These are phyloP conservation scores for Omphalotus olearius DNA, from an alignment of 1,284 basidiomycete genomes.

Conservation along the genomic window DNA sequence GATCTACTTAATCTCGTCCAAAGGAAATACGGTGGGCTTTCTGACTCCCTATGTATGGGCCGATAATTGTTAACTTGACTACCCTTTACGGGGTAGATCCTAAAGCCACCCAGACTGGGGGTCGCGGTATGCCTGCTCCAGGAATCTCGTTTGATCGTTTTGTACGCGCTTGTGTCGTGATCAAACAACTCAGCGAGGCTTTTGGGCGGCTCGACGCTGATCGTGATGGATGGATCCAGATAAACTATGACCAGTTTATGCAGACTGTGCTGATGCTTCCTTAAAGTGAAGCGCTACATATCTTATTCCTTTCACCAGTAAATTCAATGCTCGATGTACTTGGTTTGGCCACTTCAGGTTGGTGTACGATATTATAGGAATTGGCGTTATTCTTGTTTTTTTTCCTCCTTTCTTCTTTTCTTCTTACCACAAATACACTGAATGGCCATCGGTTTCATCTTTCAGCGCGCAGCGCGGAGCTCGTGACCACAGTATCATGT, in stretches of 20 bases:
- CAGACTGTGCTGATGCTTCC: constrained; percentile 65
- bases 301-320: no score
- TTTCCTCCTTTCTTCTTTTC: no score
- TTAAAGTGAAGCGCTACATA: constrained; percentile 32
- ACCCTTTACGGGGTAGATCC: constrained; percentile 41
- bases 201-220: constrained; percentile 59
- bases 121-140: constrained; percentile 31
- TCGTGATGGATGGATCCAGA: constrained; percentile 70
- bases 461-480: no score
- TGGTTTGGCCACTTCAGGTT: no score
- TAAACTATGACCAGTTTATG: constrained; percentile 78
- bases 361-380: no score
- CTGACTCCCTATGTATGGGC: neutral
- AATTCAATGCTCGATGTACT: no score
- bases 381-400: no score
- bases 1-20: constrained; percentile 57
- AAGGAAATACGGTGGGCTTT: constrained; percentile 57
- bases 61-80: constrained; percentile 12
- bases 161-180: constrained; percentile 75
- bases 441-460: no score
- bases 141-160: constrained; percentile 82
- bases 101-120: constrained; percentile 42
- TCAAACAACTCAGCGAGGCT: constrained; percentile 72
- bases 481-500: no score
- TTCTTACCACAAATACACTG: no score